phyloP scores from a whole-genome alignment of 208 protist genomes.

The Trypanosoma platydactyli region DNA sequence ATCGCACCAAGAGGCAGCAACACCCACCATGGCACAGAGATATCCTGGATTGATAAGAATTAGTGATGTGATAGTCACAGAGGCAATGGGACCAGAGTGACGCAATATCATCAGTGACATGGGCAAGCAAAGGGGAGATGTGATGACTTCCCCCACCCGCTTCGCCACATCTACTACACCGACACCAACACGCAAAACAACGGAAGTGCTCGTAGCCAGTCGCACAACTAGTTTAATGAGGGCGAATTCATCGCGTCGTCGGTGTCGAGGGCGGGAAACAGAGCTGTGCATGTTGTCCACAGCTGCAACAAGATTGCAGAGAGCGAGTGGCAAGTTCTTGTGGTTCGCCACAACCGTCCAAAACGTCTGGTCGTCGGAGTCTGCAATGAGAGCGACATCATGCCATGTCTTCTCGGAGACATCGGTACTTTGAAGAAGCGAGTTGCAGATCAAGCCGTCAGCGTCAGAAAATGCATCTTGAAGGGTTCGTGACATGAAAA shows the following conservation, averaged over 20 bases:
- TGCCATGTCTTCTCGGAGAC: slow-evolving; percentile 67
- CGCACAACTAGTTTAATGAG: slow-evolving; percentile 59
- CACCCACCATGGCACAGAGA: slow-evolving; percentile 45
- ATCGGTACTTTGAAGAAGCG: slow-evolving; percentile 69
- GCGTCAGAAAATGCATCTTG: slow-evolving; percentile 52
- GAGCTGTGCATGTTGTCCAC: slow-evolving; percentile 77
- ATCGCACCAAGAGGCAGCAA: slow-evolving; percentile 61
- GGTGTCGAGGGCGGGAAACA: slow-evolving; percentile 36
- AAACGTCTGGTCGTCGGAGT: slow-evolving; percentile 77
- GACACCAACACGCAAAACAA: slow-evolving; percentile 35
- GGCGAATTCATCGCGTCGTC: slow-evolving; percentile 38
- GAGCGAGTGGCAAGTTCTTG: slow-evolving; percentile 34
- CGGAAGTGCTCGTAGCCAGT: slow-evolving; percentile 47
- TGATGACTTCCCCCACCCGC: slow-evolving; percentile 45
- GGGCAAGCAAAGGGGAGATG: slow-evolving; percentile 48
- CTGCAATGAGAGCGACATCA: slow-evolving; percentile 46
- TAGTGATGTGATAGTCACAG: slow-evolving; percentile 56
- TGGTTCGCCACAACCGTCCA: slow-evolving; percentile 81
- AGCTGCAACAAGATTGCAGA: slow-evolving; percentile 50
- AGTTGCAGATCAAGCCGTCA: slow-evolving; percentile 48
- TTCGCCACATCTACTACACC: slow-evolving; percentile 38
- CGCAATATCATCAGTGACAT: slow-evolving; percentile 56
- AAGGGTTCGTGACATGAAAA: slow-evolving; percentile 31
- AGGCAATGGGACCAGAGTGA: slow-evolving; percentile 52
- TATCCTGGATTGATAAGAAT: slow-evolving; percentile 61